Base-by-base conservation (phyloP, 495 filamentous ascomycete species). In the Hyaloscypha hepaticicola region DNA sequence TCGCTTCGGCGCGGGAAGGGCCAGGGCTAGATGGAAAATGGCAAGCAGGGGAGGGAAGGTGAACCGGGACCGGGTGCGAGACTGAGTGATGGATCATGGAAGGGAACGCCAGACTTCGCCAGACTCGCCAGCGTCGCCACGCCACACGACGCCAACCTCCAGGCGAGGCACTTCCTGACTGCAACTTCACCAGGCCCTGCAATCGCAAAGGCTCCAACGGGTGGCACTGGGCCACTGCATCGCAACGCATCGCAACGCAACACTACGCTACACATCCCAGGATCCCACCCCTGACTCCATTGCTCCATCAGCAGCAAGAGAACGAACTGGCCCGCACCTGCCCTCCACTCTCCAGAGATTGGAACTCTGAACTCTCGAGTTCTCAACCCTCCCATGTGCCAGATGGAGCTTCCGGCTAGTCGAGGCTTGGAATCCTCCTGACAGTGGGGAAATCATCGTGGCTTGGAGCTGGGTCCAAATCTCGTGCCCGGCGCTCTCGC, bases 371-470 rank as follows among this genome's bases (percentile, higher is more conserved):
- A n/a, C n/a, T n/a, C n/a, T n/a, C n/a, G n/a, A n/a, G n/a, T n/a
- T n/a, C n/a, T n/a, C n/a, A n/a, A n/a, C 9, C 55, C 29, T 12
- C 16, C 33, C 49, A 21, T 33, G 27, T n/a, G n/a, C 60, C 26
- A 12, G 11, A 45, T 14, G 38, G 38, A 45, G 38, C 38, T 4
- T n/a, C 16, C 6, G 29, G n/a, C 60, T 53, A 22, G 49, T 62
- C 28, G 49, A 53, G 45, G 45, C 60, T 62, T 53, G 49, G 60
- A 62, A 62, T 28, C 16, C 55, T 21, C 60, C 41, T 33, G 60
- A 38, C 49, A 52, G 60, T 52, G 60, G 49, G 45, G 60, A 62
- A 62, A n/a, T 6, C 28, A 38, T 28, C 25, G 19, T 21, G 25
- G 53, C 26, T 28, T 53, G 50, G 26, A 25, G 8, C 6, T 28